phyloP scores from a whole-genome alignment of 1,284 basidiomycete species.

The Schizophyllum amplum region DNA sequence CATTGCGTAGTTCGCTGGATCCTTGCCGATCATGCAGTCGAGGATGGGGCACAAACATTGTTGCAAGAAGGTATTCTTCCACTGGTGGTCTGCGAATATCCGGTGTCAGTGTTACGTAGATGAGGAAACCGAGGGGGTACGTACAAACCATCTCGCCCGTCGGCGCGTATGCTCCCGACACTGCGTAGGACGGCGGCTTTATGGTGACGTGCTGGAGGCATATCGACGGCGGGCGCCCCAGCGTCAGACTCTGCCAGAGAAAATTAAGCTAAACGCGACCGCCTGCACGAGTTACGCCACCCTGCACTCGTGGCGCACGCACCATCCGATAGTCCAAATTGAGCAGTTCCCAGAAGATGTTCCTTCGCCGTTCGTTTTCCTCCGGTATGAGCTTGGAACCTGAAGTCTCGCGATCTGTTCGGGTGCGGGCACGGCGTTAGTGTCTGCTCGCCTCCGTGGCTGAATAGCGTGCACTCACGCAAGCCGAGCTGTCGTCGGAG shows the following conservation, averaged over 20 bases:
- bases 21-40: slow-evolving; percentile 55
- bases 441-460: background rate
- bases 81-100: slow-evolving; percentile 48
- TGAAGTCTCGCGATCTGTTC: slow-evolving; percentile 59
- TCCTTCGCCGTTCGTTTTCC: slow-evolving; percentile 61
- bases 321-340: slow-evolving; percentile 73
- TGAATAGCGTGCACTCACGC: background rate
- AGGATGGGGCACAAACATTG: slow-evolving; percentile 59
- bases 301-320: slow-evolving; percentile 13
- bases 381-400: slow-evolving; percentile 58
- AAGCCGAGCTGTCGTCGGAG: background rate
- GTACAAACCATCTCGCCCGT: slow-evolving; percentile 59
- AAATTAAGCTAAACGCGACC: slow-evolving; percentile 2
- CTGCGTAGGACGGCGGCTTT: slow-evolving; percentile 52
- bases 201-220: slow-evolving; percentile 60
- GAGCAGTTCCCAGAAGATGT: slow-evolving; percentile 67
- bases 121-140: slow-evolving; percentile 19
- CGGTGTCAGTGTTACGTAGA: slow-evolving; percentile 7
- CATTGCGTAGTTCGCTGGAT: slow-evolving; percentile 45
- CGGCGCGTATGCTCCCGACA: slow-evolving; percentile 46
- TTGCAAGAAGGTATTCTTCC: slow-evolving; percentile 66
- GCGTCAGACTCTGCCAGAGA: slow-evolving; percentile 53
- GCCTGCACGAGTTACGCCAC: background rate
- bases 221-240: slow-evolving; percentile 69
- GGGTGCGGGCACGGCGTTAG: slow-evolving; percentile 3